These are phyloP conservation scores for Bacterosira constricta DNA, from an alignment of 108 stramenopile genomes.

Conservation along the genomic window DNA sequence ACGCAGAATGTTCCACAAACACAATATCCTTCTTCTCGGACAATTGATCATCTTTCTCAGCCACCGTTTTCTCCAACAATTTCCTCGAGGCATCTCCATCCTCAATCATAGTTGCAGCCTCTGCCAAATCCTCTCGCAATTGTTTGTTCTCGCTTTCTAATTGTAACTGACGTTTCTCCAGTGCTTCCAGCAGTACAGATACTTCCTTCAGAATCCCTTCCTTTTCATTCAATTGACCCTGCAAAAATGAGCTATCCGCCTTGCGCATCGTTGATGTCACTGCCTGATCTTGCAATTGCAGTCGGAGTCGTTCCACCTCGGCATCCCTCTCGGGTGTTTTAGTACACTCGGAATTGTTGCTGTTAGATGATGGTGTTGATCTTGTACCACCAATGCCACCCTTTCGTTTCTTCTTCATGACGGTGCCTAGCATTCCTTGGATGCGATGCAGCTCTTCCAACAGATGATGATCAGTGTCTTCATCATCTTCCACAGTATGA, in stretches of 20 bases:
- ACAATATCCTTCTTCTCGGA: neutral
- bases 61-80: slow-evolving; percentile 3
- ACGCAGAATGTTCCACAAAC: neutral
- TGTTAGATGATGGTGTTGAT: neutral
- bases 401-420: slow-evolving; percentile 64
- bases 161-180: slow-evolving; percentile 70
- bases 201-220: slow-evolving; percentile 75
- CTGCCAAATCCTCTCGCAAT: slow-evolving; percentile 30
- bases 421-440: slow-evolving; percentile 75
- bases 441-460: slow-evolving; percentile 70
- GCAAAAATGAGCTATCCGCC: slow-evolving; percentile 78
- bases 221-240: slow-evolving; percentile 72
- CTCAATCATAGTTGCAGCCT: slow-evolving; percentile 19
- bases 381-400: neutral
- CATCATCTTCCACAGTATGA: slow-evolving; percentile 55
- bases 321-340: slow-evolving; percentile 42
- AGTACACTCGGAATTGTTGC: neutral
- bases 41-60: neutral
- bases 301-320: slow-evolving; percentile 67
- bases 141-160: slow-evolving; percentile 69
- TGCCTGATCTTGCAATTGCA: slow-evolving; percentile 71
- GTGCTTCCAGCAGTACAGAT: slow-evolving; percentile 66
- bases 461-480: slow-evolving; percentile 43
- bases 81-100: neutral
- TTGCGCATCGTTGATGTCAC: slow-evolving; percentile 61